phyloP scores from a whole-genome alignment of 164 flowering plant genomes.

The Houttuynia cordata region DNA sequence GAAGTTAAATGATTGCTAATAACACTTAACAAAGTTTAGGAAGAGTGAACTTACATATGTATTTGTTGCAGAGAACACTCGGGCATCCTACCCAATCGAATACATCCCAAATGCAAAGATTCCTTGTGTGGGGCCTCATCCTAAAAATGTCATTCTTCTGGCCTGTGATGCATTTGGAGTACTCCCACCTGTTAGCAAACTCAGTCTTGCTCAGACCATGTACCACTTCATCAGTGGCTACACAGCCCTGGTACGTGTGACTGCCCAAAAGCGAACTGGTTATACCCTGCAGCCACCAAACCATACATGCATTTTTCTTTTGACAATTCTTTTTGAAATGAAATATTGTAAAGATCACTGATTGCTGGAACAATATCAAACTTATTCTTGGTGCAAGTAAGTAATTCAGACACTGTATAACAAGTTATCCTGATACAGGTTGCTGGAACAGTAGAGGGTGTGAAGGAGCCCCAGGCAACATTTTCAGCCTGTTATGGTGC shows the following conservation, averaged over 20 bases:
- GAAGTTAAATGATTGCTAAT: background rate
- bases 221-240: constrained; percentile 99
- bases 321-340: background rate
- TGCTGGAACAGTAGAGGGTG: constrained; percentile 97
- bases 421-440: constrained; percentile 34
- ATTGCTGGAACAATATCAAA: too few species aligned
- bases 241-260: constrained; percentile 72
- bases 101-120: constrained; percentile 92
- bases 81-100: constrained; percentile 96
- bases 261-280: too few species aligned
- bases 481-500: constrained; percentile 99
- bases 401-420: too few species aligned
- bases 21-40: background rate
- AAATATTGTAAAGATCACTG: background rate
- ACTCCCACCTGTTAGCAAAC: constrained; percentile 98
- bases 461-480: constrained; percentile 90
- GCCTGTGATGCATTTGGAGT: constrained; percentile 99
- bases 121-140: constrained; percentile 97
- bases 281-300: too few species aligned
- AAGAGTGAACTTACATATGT: background rate
- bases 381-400: too few species aligned
- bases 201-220: constrained; percentile 93
- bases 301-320: background rate
- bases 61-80: constrained; percentile 67
- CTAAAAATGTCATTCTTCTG: constrained; percentile 87